These are phyloP conservation scores for Vigna hirtella DNA, from an alignment of 306 rosid genomes.

Conservation along the genomic window DNA sequence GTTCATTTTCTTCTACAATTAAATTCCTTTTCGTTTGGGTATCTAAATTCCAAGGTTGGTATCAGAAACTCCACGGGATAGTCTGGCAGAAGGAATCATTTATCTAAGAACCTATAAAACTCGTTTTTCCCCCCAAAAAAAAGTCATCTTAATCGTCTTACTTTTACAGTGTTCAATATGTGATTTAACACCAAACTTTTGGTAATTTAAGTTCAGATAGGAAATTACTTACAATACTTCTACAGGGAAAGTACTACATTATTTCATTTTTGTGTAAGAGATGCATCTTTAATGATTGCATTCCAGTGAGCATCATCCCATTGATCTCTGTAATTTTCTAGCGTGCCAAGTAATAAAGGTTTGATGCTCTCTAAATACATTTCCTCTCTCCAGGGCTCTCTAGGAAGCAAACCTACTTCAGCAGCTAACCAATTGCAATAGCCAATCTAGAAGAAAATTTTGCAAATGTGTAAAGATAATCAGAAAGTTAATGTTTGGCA, in stretches of 20 bases:
- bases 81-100: too few relatives aligned
- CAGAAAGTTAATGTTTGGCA: background rate
- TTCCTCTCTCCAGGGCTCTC: conserved; percentile 36
- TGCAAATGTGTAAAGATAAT: background rate
- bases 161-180: too few relatives aligned
- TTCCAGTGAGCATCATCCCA: conserved; percentile 44
- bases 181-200: too few relatives aligned
- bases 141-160: too few relatives aligned
- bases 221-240: too few relatives aligned
- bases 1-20: too few relatives aligned
- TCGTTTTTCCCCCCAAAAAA: too few relatives aligned
- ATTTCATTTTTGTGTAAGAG: background rate
- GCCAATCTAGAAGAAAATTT: conserved; percentile 15
- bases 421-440: conserved; percentile 40
- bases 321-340: conserved; percentile 39
- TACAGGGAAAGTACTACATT: background rate
- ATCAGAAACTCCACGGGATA: too few relatives aligned
- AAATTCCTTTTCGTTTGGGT: too few relatives aligned
- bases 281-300: conserved; percentile 16
- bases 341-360: background rate
- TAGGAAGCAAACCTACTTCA: conserved; percentile 32
- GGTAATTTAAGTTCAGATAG: too few relatives aligned
- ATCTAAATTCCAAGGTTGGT: too few relatives aligned
- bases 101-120: too few relatives aligned
- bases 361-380: conserved; percentile 32